Evolutionary conservation across 2,329 filamentous ascomycete species (phyloP).

Genomic region (Xylaria sp.): DNA sequence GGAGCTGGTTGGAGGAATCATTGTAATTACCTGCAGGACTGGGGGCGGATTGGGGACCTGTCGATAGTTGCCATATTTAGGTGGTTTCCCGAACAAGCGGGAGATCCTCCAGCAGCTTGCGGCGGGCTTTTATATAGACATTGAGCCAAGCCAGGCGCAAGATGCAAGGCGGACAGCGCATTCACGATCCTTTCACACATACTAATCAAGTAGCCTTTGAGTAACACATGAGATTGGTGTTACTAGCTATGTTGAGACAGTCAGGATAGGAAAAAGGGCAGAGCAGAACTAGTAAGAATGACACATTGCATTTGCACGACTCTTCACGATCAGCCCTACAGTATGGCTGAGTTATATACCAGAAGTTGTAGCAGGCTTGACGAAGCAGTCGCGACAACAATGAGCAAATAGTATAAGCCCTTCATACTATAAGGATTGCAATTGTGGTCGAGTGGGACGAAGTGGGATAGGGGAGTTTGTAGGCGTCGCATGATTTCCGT

Average conservation of each 20-base stretch:
- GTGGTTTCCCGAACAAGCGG: constrained; percentile 16
- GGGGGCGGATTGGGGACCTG: constrained; percentile 11
- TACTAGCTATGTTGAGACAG: not conserved
- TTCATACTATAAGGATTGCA: too few species aligned
- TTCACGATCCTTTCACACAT: not conserved
- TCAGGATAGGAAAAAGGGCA: not conserved
- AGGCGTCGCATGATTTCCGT: too few species aligned
- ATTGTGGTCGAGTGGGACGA: too few species aligned
- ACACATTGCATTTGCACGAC: constrained; percentile 7
- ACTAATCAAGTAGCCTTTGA: not conserved
- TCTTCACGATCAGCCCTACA: not conserved
- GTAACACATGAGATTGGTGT: not conserved
- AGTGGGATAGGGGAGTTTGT: too few species aligned
- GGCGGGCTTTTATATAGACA: not conserved
- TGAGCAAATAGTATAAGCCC: too few species aligned
- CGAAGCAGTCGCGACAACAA: not conserved
- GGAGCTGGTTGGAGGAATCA: not conserved
- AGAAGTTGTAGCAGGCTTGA: not conserved
- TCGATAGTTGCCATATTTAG: constrained; percentile 26
- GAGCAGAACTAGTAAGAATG: not conserved
- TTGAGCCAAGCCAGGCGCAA: not conserved
- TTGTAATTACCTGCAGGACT: constrained; percentile 15
- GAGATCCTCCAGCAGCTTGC: constrained; percentile 18
- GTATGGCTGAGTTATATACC: too few species aligned
- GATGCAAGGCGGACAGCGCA: not conserved